Conservation (phyloP, 169 alveolate genomes). For the Babesia ovata region DNA sequence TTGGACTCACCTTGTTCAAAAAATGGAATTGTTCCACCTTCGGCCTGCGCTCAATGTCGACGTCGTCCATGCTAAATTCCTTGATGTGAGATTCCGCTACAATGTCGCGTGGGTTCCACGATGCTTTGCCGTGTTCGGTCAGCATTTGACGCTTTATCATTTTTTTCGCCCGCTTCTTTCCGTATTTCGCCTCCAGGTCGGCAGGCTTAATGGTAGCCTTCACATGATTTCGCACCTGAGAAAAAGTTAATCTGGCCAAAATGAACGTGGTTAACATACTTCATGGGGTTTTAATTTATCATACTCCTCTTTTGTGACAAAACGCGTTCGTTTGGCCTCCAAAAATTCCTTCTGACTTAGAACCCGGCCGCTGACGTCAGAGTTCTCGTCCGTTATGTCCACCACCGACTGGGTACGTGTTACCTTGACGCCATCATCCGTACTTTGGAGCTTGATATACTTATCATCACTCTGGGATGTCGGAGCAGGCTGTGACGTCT, state of each 20-base stretch:
- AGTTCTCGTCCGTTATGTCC: conserved; percentile 51
- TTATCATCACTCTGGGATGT: neutral
- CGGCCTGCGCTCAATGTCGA: conserved; percentile 23
- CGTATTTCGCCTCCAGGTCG: conserved; percentile 33
- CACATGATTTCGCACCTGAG: conserved; percentile 16
- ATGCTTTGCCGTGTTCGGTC: conserved; percentile 27
- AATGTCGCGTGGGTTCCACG: conserved; percentile 3
- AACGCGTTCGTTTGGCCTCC: conserved; percentile 14
- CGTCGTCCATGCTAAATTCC: conserved; percentile 14
- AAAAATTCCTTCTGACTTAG: conserved; percentile 39
- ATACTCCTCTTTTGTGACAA: conserved; percentile 26
- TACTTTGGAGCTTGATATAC: neutral
- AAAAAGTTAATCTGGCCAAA: neutral
- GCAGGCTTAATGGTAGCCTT: conserved; percentile 27
- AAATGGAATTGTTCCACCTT: conserved; percentile 25
- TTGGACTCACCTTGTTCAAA: conserved; percentile 20
- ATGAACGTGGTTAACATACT: neutral
- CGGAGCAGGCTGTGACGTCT: neutral
- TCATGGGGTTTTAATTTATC: conserved; percentile 59
- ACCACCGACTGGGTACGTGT: conserved; percentile 22
- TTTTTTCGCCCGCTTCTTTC: conserved; percentile 15
- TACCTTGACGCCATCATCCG: neutral
- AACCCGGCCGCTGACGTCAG: conserved; percentile 25
- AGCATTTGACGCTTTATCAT: conserved; percentile 22
- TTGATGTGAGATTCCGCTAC: conserved; percentile 23